Percentiles rank a stretch among this genome's conserved stretches.
Conservation (phyloP, 371 early-diverging fungal genomes). For the Zychaea mexicana region DNA sequence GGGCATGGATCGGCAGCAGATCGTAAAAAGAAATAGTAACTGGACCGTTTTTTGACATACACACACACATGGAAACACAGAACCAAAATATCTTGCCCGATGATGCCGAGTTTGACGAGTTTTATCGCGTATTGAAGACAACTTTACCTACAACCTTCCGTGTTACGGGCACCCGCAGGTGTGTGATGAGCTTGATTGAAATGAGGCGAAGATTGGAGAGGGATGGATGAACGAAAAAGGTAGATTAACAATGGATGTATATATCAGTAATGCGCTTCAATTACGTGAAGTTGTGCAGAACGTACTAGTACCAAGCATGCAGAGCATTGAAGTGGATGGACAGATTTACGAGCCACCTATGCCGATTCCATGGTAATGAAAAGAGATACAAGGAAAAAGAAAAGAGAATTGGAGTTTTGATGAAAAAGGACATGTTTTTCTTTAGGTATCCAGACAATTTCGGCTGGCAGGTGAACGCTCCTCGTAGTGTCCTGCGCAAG, state of each 20-base stretch:
- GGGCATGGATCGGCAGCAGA: neutral
- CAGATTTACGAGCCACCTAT: constrained; percentile 72
- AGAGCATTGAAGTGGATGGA: constrained; percentile 67
- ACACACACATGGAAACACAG: no score
- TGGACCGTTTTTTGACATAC: constrained; percentile 1
- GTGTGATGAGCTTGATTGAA: constrained; percentile 21
- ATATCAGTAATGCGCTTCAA: constrained; percentile 45
- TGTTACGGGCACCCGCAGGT: constrained; percentile 88
- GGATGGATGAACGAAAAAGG: neutral
- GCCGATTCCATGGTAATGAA: constrained; percentile 67
- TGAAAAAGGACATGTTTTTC: neutral
- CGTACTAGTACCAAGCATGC: constrained; percentile 58
- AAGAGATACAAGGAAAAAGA: neutral
- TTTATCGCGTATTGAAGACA: constrained; percentile 64
- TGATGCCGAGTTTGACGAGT: constrained; percentile 81
- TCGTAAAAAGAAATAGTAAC: neutral
- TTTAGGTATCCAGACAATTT: constrained; percentile 87
- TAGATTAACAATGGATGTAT: neutral
- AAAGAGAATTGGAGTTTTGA: neutral
- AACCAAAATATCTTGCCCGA: constrained; percentile 79
- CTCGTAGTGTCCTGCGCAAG: constrained; percentile 74
- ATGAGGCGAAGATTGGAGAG: constrained; percentile 10
- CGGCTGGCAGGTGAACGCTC: constrained; percentile 83
- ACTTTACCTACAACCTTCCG: constrained; percentile 91
- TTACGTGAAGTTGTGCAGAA: constrained; percentile 57